Evolutionary conservation across 2,329 filamentous ascomycete genomes (phyloP).

Genomic region (Colletotrichum cuscutae): DNA sequence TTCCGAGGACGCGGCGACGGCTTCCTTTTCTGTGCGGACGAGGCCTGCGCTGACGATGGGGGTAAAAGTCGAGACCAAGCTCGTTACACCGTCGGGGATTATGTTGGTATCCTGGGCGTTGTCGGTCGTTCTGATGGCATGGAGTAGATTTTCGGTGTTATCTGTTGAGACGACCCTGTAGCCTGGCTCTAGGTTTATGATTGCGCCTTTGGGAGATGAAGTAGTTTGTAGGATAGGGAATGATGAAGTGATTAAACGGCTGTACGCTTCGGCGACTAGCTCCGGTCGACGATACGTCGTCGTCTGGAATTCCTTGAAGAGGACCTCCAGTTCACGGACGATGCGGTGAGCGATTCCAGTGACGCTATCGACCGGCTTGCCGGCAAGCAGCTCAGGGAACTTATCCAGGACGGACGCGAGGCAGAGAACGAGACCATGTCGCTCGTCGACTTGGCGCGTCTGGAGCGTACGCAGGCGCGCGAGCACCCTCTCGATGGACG

Average conservation of each 20-base stretch:
- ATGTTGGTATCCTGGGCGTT: conserved; percentile 5
- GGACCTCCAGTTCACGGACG: conserved; percentile 41
- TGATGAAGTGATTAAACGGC: conserved; percentile 65
- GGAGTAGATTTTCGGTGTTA: conserved; percentile 18
- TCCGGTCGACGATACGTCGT: conserved; percentile 69
- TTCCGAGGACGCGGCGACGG: conserved; percentile 59
- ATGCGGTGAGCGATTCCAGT: not conserved
- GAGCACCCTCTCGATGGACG: conserved; percentile 54
- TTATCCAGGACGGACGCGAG: conserved; percentile 68
- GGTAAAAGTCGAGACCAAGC: conserved; percentile 40
- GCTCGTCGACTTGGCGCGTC: conserved; percentile 72
- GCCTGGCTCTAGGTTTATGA: conserved; percentile 17
- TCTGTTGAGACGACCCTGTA: conserved; percentile 36
- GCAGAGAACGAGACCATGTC: conserved; percentile 73
- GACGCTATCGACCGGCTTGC: conserved; percentile 8
- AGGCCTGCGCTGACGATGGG: conserved; percentile 58
- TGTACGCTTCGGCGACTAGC: conserved; percentile 70
- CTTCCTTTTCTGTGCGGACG: conserved; percentile 59
- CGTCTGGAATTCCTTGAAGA: conserved; percentile 53
- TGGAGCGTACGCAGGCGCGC: conserved; percentile 58
- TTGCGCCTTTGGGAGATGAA: conserved; percentile 28
- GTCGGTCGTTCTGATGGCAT: conserved; percentile 22
- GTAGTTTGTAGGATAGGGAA: conserved; percentile 58
- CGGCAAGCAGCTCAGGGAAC: conserved; percentile 47
- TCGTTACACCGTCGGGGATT: conserved; percentile 32